These are phyloP conservation scores for Violaceomyces palustris DNA, from an alignment of 1,284 basidiomycete genomes.

Conservation along the genomic window DNA sequence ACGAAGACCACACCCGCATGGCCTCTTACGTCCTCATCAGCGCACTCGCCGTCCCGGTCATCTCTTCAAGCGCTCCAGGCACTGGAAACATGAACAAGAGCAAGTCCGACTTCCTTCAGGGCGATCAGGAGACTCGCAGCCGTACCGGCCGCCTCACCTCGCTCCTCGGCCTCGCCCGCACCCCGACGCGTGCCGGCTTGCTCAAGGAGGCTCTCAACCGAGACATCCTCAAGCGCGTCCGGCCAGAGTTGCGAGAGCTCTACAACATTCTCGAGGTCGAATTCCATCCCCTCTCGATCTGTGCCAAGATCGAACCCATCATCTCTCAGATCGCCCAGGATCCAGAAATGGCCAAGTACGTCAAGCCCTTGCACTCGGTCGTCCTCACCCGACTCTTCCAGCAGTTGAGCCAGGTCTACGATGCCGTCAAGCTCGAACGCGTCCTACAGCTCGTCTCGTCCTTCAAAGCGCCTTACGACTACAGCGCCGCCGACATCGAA, in stretches of 20 bases:
- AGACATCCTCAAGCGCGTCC: conserved; percentile 75
- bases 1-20: conserved; percentile 73
- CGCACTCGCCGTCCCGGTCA: conserved; percentile 88
- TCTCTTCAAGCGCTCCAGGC: conserved; percentile 57
- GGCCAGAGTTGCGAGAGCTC: conserved; percentile 72
- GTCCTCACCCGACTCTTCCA: conserved; percentile 88
- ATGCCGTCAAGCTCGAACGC: conserved; percentile 64
- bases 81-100: conserved; percentile 59
- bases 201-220: conserved; percentile 61
- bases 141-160: conserved; percentile 75
- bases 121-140: conserved; percentile 55
- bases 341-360: conserved; percentile 59
- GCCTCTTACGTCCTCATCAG: conserved; percentile 89
- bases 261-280: conserved; percentile 89
- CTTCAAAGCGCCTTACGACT: conserved; percentile 49
- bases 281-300: conserved; percentile 89
- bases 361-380: conserved; percentile 84
- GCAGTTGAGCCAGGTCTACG: conserved; percentile 91
- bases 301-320: conserved; percentile 74
- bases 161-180: conserved; percentile 75
- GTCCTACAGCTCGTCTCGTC: conserved; percentile 50
- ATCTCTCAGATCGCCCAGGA: conserved; percentile 57
- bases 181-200: conserved; percentile 79
- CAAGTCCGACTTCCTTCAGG: conserved; percentile 61
- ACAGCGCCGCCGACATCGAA: conserved; percentile 53